Conservation (phyloP, 352 stramenopile species). For the Phytopythium cucurbitacearum region DNA sequence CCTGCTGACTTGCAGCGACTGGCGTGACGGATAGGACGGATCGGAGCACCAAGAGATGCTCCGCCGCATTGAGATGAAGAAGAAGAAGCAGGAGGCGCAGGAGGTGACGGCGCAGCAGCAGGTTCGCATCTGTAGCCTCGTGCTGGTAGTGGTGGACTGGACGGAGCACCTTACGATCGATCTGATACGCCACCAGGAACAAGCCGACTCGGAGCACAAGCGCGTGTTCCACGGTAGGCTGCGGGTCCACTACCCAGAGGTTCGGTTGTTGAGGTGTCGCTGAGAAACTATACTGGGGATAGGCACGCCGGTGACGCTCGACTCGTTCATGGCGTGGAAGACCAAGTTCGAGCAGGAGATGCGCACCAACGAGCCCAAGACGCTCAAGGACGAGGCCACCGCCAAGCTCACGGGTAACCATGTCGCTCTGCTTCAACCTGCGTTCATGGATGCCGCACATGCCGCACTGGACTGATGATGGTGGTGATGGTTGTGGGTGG, state of each 20-base stretch:
- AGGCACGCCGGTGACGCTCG: constrained; percentile 79
- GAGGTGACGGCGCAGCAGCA: constrained; percentile 44
- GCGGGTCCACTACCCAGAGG: background rate
- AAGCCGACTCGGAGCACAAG: constrained; percentile 19
- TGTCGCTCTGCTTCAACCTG: background rate
- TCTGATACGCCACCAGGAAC: constrained; percentile 15
- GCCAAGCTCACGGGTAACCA: constrained; percentile 68
- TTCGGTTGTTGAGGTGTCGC: constrained; percentile 8
- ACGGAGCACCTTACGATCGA: background rate
- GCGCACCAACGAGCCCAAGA: constrained; percentile 32
- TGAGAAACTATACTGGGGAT: background rate
- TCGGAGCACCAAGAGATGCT: constrained; percentile 89
- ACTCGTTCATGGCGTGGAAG: constrained; percentile 71
- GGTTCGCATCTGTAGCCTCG: constrained; percentile 8
- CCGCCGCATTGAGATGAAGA: constrained; percentile 68
- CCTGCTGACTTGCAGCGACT: constrained; percentile 3
- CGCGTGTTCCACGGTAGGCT: constrained; percentile 26
- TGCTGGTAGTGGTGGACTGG: background rate
- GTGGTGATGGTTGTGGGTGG: constrained; percentile 1
- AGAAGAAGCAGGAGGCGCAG: constrained; percentile 76
- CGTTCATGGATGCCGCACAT: background rate
- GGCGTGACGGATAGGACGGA: constrained; percentile 42
- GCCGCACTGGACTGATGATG: background rate
- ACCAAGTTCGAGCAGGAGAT: constrained; percentile 71
- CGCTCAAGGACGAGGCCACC: constrained; percentile 59